Percentiles rank a stretch among this genome's conserved stretches.
phyloP scores from a whole-genome alignment of 768 basidiomycete genomes.

The Tylopilus sp. region DNA sequence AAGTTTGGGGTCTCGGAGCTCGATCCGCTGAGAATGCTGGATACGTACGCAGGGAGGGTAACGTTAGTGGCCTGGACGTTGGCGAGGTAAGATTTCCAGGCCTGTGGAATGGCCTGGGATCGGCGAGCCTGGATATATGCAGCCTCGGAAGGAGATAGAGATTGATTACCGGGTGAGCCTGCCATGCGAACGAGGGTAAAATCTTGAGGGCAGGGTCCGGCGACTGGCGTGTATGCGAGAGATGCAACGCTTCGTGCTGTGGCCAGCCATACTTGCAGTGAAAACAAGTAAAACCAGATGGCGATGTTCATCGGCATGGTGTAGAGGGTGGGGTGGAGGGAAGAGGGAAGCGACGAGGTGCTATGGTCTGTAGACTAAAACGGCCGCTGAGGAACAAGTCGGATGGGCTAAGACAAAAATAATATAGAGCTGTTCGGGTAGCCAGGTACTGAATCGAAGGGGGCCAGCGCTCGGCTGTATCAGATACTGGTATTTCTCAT shows the following conservation, averaged over 20 bases:
- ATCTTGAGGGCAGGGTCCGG: constrained; percentile 17
- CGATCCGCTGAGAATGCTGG: constrained; percentile 26
- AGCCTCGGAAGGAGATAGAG: constrained; percentile 34
- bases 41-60: constrained; percentile 34
- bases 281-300: constrained; percentile 14
- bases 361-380: not conserved
- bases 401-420: too few species aligned
- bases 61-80: constrained; percentile 32
- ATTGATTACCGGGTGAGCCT: constrained; percentile 26
- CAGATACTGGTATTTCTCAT: too few species aligned
- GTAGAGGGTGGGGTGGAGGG: not conserved
- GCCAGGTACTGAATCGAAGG: too few species aligned
- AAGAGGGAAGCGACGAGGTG: too few species aligned
- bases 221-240: constrained; percentile 21
- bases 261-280: constrained; percentile 2
- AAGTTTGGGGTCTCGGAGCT: constrained; percentile 32
- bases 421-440: too few species aligned
- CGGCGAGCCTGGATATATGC: constrained; percentile 36
- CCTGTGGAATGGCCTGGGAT: constrained; percentile 34
- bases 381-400: too few species aligned
- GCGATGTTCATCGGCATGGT: not conserved
- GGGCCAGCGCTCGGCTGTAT: too few species aligned
- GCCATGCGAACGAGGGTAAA: constrained; percentile 31
- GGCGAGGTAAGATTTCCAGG: constrained; percentile 39
- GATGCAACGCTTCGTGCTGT: constrained; percentile 26